Percentiles rank a stretch among this genome's conserved stretches.
Evolutionary conservation across 2,329 filamentous ascomycete genomes (phyloP).

Genomic region (Aplosporella prunicola): DNA sequence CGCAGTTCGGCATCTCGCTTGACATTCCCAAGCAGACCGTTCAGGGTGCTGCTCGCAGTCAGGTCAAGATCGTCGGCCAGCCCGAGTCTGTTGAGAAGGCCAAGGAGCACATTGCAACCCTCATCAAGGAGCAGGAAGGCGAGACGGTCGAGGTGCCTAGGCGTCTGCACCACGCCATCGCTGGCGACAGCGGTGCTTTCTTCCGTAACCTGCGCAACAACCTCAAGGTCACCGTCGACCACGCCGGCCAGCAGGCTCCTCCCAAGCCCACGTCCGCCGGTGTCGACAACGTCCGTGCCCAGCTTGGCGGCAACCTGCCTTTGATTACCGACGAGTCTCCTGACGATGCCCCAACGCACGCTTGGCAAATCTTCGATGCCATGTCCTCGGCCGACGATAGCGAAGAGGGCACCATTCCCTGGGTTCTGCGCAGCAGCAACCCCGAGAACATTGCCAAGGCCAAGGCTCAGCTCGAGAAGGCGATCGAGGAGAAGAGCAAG

Average conservation of each 20-base stretch:
- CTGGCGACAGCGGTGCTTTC: slow-evolving; percentile 84
- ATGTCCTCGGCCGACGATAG: slow-evolving; percentile 45
- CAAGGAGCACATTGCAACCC: slow-evolving; percentile 69
- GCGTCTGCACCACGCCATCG: slow-evolving; percentile 71
- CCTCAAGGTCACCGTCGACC: slow-evolving; percentile 82
- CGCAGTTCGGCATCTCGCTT: slow-evolving; percentile 74
- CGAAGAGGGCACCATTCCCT: slow-evolving; percentile 59
- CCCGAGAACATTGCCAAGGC: slow-evolving; percentile 75
- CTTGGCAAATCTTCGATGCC: slow-evolving; percentile 72
- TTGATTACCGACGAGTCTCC: slow-evolving; percentile 77
- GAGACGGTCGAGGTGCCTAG: slow-evolving; percentile 80
- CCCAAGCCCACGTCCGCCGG: slow-evolving; percentile 51
- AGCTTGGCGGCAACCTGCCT: slow-evolving; percentile 58
- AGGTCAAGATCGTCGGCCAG: slow-evolving; percentile 75
- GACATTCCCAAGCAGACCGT: slow-evolving; percentile 75
- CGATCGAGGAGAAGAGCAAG: slow-evolving; percentile 61
- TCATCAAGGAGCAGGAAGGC: slow-evolving; percentile 79
- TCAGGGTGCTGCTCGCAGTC: slow-evolving; percentile 64
- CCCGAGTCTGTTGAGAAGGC: slow-evolving; percentile 72
- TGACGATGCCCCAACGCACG: slow-evolving; percentile 55
- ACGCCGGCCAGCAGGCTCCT: slow-evolving; percentile 70
- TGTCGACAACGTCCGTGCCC: slow-evolving; percentile 35
- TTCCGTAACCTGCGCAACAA: slow-evolving; percentile 86
- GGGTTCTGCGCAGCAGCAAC: slow-evolving; percentile 68
- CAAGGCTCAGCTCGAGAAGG: slow-evolving; percentile 61